Conservation (phyloP, 2,329 filamentous ascomycete species). For the Beauveria medogensis region DNA sequence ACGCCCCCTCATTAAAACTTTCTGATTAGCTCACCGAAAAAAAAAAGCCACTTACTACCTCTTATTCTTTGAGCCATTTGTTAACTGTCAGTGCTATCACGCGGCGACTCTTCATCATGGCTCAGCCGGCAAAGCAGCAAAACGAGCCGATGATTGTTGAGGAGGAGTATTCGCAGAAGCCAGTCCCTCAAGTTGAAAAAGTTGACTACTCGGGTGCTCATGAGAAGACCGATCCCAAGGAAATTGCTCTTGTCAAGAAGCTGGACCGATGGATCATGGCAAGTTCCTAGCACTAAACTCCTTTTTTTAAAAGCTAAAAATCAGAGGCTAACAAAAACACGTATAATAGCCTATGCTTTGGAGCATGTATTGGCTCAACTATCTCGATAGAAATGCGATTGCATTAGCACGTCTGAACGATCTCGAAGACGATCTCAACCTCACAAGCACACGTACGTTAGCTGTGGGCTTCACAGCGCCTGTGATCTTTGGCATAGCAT, state of each 20-base stretch:
- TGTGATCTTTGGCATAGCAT: background rate
- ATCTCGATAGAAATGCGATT: slow-evolving; percentile 40
- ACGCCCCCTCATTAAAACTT: no score
- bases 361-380: slow-evolving; percentile 36
- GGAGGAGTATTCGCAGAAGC: slow-evolving; percentile 10
- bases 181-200: slow-evolving; percentile 16
- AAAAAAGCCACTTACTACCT: no score
- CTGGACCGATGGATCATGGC: slow-evolving; percentile 31
- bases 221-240: slow-evolving; percentile 30
- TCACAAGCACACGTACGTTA: slow-evolving; percentile 7
- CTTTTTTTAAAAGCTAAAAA: background rate
- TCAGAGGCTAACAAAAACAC: background rate
- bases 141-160: background rate
- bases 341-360: slow-evolving; percentile 24
- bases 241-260: slow-evolving; percentile 31
- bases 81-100: no score
- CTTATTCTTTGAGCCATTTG: background rate
- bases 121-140: background rate
- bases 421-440: slow-evolving; percentile 17
- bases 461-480: no score
- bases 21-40: background rate
- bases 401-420: slow-evolving; percentile 28
- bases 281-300: background rate
- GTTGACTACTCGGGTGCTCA: slow-evolving; percentile 30
- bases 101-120: background rate